Conservation (phyloP, 2,329 filamentous ascomycete genomes). For the Talaromyces atroroseus region DNA sequence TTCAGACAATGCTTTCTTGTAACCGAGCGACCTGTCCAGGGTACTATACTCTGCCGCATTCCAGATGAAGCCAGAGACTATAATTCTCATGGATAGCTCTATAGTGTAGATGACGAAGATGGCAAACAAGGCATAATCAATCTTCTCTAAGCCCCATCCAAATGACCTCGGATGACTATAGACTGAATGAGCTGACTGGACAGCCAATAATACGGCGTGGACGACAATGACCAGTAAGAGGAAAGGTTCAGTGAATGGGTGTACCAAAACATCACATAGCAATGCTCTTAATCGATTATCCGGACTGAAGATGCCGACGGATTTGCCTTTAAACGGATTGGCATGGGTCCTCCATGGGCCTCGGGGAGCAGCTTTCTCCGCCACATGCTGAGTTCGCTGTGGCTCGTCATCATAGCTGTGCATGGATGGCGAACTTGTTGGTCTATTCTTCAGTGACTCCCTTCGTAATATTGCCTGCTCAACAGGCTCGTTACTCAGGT, state of each 20-base stretch:
- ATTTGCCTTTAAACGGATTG: constrained; percentile 83
- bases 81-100: constrained; percentile 73
- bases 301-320: constrained; percentile 76
- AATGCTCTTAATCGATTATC: constrained; percentile 67
- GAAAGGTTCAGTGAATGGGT: constrained; percentile 78
- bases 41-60: constrained; percentile 92
- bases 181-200: constrained; percentile 72
- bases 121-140: constrained; percentile 74
- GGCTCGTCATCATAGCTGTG: constrained; percentile 42
- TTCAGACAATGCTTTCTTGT: constrained; percentile 67
- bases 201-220: constrained; percentile 79
- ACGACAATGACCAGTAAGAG: constrained; percentile 83
- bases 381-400: constrained; percentile 27
- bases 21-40: constrained; percentile 69
- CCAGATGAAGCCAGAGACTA: constrained; percentile 88
- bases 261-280: constrained; percentile 78
- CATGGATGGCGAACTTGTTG: constrained; percentile 47
- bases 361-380: constrained; percentile 29
- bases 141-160: constrained; percentile 59
- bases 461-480: constrained; percentile 64
- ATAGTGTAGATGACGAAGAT: constrained; percentile 88
- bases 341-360: constrained; percentile 42
- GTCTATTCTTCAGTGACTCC: constrained; percentile 47
- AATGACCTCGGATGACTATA: constrained; percentile 54
- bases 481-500: constrained; percentile 85